These are phyloP conservation scores for Triticum dicoccoides DNA, from an alignment of 176 grass and related monocot species.

Conservation along the genomic window DNA sequence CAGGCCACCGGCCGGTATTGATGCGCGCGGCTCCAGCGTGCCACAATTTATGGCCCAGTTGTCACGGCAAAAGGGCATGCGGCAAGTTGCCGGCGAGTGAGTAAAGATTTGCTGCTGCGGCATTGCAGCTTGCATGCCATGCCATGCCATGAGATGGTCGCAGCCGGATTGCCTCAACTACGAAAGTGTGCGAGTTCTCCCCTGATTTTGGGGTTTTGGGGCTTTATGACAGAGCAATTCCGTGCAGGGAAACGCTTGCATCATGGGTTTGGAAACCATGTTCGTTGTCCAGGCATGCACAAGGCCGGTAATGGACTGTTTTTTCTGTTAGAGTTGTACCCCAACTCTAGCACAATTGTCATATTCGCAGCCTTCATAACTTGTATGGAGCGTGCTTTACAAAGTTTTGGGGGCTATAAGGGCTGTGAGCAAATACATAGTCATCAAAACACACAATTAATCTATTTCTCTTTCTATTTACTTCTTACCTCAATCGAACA, in stretches of 20 bases:
- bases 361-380: too few relatives aligned
- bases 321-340: too few relatives aligned
- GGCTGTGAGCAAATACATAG: too few relatives aligned
- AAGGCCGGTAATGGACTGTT: too few relatives aligned
- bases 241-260: not conserved
- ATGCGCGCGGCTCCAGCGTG: not conserved
- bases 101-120: not conserved
- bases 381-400: too few relatives aligned
- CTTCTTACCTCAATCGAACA: too few relatives aligned
- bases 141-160: not conserved
- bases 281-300: too few relatives aligned
- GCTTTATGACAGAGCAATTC: not conserved
- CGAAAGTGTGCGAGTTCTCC: not conserved
- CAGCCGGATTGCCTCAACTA: not conserved
- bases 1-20: not conserved
- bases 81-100: not conserved
- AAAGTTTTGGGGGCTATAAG: too few relatives aligned
- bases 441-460: too few relatives aligned
- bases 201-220: not conserved
- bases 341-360: too few relatives aligned
- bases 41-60: slow-evolving; percentile 3
- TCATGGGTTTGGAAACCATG: too few relatives aligned
- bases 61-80: slow-evolving; percentile 9
- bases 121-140: not conserved
- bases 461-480: too few relatives aligned